Conservation (phyloP, 208 protist genomes). For the Leishmania lainsoni region DNA sequence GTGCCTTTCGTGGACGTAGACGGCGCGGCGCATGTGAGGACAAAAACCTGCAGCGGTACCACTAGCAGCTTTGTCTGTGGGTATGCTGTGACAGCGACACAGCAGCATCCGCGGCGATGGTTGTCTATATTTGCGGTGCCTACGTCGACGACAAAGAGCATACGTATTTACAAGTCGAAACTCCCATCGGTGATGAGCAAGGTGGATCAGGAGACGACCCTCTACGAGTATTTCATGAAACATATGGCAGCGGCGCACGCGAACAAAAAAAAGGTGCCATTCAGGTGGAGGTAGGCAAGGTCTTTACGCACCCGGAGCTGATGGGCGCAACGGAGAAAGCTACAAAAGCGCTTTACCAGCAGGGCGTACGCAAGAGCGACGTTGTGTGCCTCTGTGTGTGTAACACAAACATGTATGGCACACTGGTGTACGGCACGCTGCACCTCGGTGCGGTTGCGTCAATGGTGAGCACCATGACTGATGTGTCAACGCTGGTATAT, state of each 20-base stretch:
- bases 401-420: constrained; percentile 40
- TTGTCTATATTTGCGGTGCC: background rate
- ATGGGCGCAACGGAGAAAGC: constrained; percentile 27
- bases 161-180: constrained; percentile 41
- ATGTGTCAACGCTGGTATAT: constrained; percentile 36
- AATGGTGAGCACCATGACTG: constrained; percentile 37
- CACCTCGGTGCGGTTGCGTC: constrained; percentile 37
- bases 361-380: constrained; percentile 48
- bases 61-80: background rate
- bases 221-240: constrained; percentile 41
- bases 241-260: constrained; percentile 25
- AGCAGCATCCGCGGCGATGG: constrained; percentile 5
- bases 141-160: background rate
- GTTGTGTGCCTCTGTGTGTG: constrained; percentile 36
- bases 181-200: constrained; percentile 27
- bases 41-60: background rate
- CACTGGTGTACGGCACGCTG: constrained; percentile 44
- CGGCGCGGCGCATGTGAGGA: background rate
- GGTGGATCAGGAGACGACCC: constrained; percentile 22
- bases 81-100: background rate
- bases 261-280: constrained; percentile 29
- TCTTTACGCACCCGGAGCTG: constrained; percentile 35
- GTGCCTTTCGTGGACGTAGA: too few species aligned
- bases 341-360: constrained; percentile 39
- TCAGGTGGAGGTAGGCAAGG: constrained; percentile 39